Evolutionary conservation across 1,284 basidiomycete species (phyloP).

Genomic region (Violaceomyces palustris): DNA sequence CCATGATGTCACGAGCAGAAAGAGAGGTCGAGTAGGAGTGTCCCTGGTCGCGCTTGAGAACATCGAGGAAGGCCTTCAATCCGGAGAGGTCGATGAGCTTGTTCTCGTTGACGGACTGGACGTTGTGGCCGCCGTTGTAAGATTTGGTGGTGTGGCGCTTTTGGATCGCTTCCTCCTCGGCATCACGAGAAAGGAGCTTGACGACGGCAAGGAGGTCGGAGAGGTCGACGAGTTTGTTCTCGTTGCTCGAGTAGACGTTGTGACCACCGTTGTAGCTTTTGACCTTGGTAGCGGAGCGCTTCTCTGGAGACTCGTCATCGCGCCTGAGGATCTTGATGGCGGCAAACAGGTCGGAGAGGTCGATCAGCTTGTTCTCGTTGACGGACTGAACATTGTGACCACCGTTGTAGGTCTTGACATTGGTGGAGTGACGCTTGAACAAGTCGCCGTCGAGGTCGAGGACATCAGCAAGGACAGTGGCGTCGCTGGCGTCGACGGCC

Average conservation of each 20-base stretch:
- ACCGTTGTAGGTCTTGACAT: conserved; percentile 15
- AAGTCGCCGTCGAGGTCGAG: conserved; percentile 22
- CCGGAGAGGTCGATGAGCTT: conserved; percentile 17
- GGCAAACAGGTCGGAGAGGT: conserved; percentile 9
- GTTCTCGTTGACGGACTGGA: conserved; percentile 14
- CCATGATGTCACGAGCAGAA: conserved; percentile 20
- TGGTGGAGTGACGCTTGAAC: conserved; percentile 26
- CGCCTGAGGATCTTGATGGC: conserved; percentile 22
- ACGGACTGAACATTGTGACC: conserved; percentile 18
- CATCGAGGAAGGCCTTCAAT: conserved; percentile 18
- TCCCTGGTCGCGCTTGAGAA: conserved; percentile 18
- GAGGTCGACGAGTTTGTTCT: conserved; percentile 18
- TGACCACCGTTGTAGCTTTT: conserved; percentile 10
- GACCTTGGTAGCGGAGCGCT: conserved; percentile 6
- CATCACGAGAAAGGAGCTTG: conserved; percentile 4
- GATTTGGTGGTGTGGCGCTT: conserved; percentile 3
- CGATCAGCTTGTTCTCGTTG: conserved; percentile 28
- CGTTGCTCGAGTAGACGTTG: conserved; percentile 14
- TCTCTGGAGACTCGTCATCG: no score
- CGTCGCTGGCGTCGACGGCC: conserved; percentile 12
- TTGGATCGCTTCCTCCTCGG: no score
- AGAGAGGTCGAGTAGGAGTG: conserved; percentile 7
- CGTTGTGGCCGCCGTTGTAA: conserved; percentile 32
- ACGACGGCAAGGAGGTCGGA: conserved; percentile 10
- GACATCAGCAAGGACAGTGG: neutral